Percentiles rank a stretch among this genome's conserved stretches.
These are phyloP conservation scores for Paraconiothyrium sp. DNA, from an alignment of 2,329 filamentous ascomycete species.

Conservation along the genomic window DNA sequence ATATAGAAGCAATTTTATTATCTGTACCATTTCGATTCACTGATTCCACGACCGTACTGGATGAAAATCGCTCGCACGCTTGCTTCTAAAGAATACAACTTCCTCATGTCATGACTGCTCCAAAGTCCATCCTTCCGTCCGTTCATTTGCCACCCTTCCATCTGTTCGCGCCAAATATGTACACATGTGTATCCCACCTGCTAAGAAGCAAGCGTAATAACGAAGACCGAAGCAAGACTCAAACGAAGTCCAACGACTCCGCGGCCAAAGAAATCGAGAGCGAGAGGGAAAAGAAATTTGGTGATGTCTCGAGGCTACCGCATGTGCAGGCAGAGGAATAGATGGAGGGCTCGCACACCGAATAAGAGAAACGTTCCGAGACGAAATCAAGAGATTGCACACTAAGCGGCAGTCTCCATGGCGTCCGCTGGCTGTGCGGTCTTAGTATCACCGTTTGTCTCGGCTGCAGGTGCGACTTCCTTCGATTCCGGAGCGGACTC, in stretches of 20 bases:
- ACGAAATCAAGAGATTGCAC: background rate
- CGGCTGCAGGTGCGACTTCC: slow-evolving; percentile 29
- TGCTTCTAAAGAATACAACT: background rate
- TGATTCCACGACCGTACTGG: background rate
- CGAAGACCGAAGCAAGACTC: background rate
- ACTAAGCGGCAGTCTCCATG: slow-evolving; percentile 23
- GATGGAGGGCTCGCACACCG: background rate
- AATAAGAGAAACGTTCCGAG: background rate
- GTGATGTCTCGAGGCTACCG: background rate
- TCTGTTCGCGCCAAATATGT: slow-evolving; percentile 18
- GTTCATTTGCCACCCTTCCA: background rate
- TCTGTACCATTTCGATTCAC: background rate
- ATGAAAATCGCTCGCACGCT: slow-evolving; percentile 7
- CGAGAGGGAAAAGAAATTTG: background rate
- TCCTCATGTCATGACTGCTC: background rate
- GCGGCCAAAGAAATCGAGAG: background rate
- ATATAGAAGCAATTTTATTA: slow-evolving; percentile 10
- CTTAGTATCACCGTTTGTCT: slow-evolving; percentile 26
- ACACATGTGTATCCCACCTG: slow-evolving; percentile 8
- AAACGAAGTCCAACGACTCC: background rate
- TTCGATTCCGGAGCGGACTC: slow-evolving; percentile 25
- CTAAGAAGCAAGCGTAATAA: background rate
- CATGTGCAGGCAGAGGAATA: background rate
- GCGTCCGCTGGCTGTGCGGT: slow-evolving; percentile 23
- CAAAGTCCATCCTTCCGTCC: background rate